A percentile compares a stretch with the other conserved stretches of the same genome.
Evolutionary conservation across 2,329 filamentous ascomycete genomes (phyloP).

Genomic region (Cladosporium sp.): DNA sequence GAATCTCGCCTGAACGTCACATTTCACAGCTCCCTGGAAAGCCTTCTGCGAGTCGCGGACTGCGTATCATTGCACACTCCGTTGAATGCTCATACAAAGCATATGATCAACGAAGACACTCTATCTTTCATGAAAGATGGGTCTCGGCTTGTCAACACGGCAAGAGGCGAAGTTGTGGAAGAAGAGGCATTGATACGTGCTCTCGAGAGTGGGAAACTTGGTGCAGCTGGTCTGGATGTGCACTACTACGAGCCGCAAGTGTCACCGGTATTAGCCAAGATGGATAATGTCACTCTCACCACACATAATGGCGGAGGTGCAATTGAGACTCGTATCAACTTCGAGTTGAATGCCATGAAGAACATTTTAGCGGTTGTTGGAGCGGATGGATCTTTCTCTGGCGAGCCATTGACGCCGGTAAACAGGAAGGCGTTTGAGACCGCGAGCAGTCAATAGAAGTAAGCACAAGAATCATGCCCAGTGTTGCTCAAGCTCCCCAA

Average conservation of each 20-base stretch:
- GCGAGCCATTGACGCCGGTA: no score
- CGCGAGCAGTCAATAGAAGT: no score
- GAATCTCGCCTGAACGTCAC: conserved; percentile 47
- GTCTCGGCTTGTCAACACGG: conserved; percentile 47
- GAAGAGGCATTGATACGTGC: conserved; percentile 45
- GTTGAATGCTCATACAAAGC: conserved; percentile 37
- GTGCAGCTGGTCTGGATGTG: conserved; percentile 47
- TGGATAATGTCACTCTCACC: conserved; percentile 37
- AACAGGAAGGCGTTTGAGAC: no score
- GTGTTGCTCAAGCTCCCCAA: no score
- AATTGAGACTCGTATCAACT: conserved; percentile 35
- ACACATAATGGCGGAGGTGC: conserved; percentile 34
- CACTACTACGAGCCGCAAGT: conserved; percentile 45
- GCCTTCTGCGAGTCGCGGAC: conserved; percentile 39
- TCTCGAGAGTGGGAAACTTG: conserved; percentile 43
- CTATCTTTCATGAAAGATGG: conserved; percentile 47
- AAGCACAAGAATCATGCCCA: no score
- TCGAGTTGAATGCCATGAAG: conserved; percentile 34
- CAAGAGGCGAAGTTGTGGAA: conserved; percentile 47
- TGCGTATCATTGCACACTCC: conserved; percentile 47
- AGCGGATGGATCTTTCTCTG: background rate
- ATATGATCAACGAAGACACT: conserved; percentile 37
- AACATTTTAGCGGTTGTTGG: conserved; percentile 25
- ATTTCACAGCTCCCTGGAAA: conserved; percentile 46
- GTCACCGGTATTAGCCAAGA: conserved; percentile 36